Base-by-base conservation (phyloP, 75 land plant species). In the Cupressus sempervirens region DNA sequence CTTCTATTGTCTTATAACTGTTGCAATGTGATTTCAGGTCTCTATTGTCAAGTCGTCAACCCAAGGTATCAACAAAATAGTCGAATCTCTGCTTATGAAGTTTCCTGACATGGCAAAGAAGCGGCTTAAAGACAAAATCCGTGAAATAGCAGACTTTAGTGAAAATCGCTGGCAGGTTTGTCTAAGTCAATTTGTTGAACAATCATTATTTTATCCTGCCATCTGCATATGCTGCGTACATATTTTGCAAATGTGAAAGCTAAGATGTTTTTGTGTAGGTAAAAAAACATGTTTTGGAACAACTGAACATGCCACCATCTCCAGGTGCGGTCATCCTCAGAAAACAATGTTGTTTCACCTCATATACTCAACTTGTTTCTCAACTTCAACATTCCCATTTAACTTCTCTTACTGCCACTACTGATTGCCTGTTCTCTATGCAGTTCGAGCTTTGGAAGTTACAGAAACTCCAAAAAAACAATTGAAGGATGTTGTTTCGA, bases 81-180 rank as follows among this genome's bases (percentile, higher is more conserved):
- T 91, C 0, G 91, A 93, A 32, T 56, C 87, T 58, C 80, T 93
- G 83, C 90, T 89, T 68, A 86, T 80, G 23, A 94, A 88, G 45
- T 94, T 94, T 83, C 93, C 94, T 11, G n/a, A 75, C 62, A 29
- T 86, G 5, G 50, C 94, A 80, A 95, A 93, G 85, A 35, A 84
- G 34, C 94, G 89, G 48, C 48, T 95, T 36, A 87, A 87, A 83
- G 86, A 83, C 68, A 95, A 94, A 93, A 90, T 95, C 43, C 91
- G 91, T 2, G 94, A 94, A 83, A 88, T 95, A 80, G 84, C 96
- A 65, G 90, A 88, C 65, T 94, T 92, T 84, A 87, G 83, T 68
- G 96, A 95, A 52, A 90, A 91, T 75, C 92, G 86, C 29, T 95
- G 97, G 97, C 94, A 95, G 96, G 97, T 95, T 67, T 72, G 83